These are phyloP conservation scores for Chrysosporium queenslandicum DNA, from an alignment of 2,329 filamentous ascomycete genomes.

Conservation along the genomic window DNA sequence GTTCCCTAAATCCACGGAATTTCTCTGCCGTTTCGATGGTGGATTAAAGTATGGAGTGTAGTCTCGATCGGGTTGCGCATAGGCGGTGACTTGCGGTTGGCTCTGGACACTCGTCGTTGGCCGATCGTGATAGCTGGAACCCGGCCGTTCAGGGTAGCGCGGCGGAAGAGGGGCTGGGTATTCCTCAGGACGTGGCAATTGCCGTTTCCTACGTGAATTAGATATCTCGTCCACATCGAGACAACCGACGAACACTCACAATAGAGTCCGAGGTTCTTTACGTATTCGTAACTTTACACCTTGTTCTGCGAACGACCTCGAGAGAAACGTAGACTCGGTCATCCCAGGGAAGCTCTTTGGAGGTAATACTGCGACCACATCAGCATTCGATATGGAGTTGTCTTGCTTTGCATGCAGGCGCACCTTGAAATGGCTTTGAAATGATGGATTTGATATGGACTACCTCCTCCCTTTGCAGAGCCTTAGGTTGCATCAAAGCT, in stretches of 20 bases:
- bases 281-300: constrained; percentile 72
- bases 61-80: constrained; percentile 4
- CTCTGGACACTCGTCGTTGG: background rate
- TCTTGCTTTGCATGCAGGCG: constrained; percentile 20
- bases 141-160: constrained; percentile 6
- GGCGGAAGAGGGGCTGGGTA: constrained; percentile 21
- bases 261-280: constrained; percentile 62
- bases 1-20: background rate
- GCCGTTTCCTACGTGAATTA: constrained; percentile 29
- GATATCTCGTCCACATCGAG: constrained; percentile 16
- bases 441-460: constrained; percentile 45
- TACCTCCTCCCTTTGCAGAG: constrained; percentile 32
- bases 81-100: background rate
- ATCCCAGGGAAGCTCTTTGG: constrained; percentile 68
- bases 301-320: constrained; percentile 74
- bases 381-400: background rate
- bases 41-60: constrained; percentile 6
- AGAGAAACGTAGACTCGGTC: constrained; percentile 70
- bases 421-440: constrained; percentile 60
- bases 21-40: constrained; percentile 1
- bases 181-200: constrained; percentile 31
- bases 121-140: background rate
- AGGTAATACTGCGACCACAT: constrained; percentile 26
- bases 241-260: constrained; percentile 20
- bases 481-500: background rate